Conservation (phyloP, 352 stramenopile species). For the Peronospora farinosa region DNA sequence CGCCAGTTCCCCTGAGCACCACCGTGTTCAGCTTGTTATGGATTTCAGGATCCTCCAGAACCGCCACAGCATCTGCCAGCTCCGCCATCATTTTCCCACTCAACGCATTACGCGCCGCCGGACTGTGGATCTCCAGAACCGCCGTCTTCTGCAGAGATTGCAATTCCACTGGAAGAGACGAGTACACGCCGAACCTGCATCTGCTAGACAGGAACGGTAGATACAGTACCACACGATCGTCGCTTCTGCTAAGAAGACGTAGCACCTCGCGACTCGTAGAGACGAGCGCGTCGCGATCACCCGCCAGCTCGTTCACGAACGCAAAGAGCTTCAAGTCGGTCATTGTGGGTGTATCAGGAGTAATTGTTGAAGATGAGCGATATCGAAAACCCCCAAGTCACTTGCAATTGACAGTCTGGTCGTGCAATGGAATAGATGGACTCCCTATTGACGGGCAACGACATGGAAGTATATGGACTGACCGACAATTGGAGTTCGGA, state of each 20-base stretch:
- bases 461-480: constrained; percentile 25
- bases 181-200: background rate
- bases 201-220: constrained; percentile 28
- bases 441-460: background rate
- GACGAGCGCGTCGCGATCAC: constrained; percentile 34
- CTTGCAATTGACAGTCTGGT: background rate
- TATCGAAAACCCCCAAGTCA: constrained; percentile 6
- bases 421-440: background rate
- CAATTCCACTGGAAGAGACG: constrained; percentile 12
- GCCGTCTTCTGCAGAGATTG: constrained; percentile 38
- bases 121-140: constrained; percentile 68
- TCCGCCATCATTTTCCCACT: constrained; percentile 88
- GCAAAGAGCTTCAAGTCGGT: constrained; percentile 29
- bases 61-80: constrained; percentile 55
- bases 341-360: constrained; percentile 2
- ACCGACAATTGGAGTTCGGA: constrained; percentile 50
- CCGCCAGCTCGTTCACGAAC: constrained; percentile 44
- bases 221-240: constrained; percentile 24
- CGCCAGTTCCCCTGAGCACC: constrained; percentile 43
- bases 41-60: constrained; percentile 51
- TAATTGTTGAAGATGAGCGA: constrained; percentile 2
- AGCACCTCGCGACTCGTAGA: constrained; percentile 40
- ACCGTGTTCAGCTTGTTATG: constrained; percentile 56
- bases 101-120: constrained; percentile 60
- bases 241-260: constrained; percentile 27